Conservation (phyloP, 352 stramenopile genomes). For the Phytophthora sojae region DNA sequence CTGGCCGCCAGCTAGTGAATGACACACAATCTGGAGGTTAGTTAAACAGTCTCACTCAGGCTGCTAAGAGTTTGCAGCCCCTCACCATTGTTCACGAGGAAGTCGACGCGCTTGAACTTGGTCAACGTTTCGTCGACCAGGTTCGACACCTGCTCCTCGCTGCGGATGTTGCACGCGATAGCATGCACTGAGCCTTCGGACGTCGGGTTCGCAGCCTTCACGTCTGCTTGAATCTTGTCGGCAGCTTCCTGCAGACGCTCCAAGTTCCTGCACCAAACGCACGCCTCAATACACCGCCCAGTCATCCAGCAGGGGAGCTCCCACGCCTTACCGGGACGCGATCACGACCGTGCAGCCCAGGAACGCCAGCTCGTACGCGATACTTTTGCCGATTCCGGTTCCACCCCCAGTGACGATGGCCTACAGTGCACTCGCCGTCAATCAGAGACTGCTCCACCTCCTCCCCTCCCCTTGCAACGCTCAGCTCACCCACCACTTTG, state of each 20-base stretch:
- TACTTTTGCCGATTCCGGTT: slow-evolving; percentile 82
- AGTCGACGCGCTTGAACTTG: slow-evolving; percentile 83
- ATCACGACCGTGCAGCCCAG: slow-evolving; percentile 81
- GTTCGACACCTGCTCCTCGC: slow-evolving; percentile 63
- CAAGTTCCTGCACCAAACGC: slow-evolving; percentile 45
- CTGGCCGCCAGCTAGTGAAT: slow-evolving; percentile 81
- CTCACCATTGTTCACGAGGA: slow-evolving; percentile 93
- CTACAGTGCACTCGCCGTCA: slow-evolving; percentile 13
- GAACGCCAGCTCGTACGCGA: slow-evolving; percentile 74
- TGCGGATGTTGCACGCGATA: slow-evolving; percentile 70
- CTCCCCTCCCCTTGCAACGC: not conserved
- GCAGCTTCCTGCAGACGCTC: slow-evolving; percentile 62
- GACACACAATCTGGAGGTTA: not conserved
- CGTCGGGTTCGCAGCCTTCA: slow-evolving; percentile 34
- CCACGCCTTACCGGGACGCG: slow-evolving; percentile 43
- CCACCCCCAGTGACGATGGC: slow-evolving; percentile 81
- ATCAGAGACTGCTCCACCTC: not conserved
- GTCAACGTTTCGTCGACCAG: slow-evolving; percentile 71
- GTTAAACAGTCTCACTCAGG: not conserved
- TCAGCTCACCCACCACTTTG: slow-evolving; percentile 61
- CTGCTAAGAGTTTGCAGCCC: not conserved
- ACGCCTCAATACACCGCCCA: not conserved
- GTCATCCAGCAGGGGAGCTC: not conserved
- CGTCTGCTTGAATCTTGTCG: slow-evolving; percentile 50
- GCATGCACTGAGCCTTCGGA: slow-evolving; percentile 45